Conservation (phyloP, 2,329 filamentous ascomycete genomes). For the Alternaria longipes region DNA sequence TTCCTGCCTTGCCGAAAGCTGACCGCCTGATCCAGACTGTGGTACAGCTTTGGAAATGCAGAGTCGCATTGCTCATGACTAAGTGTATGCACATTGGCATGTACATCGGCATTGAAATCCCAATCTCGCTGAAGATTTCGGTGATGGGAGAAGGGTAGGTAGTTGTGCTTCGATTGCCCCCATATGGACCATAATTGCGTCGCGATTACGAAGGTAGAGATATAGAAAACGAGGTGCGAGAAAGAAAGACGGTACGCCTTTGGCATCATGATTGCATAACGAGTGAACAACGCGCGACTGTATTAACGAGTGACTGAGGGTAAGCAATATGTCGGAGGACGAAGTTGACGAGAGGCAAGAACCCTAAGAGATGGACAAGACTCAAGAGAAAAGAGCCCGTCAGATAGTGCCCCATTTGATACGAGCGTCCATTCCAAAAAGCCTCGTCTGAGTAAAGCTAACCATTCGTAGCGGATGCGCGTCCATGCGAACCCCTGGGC, state of each 20-base stretch:
- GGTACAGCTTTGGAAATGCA: slow-evolving; percentile 45
- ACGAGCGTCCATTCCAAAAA: slow-evolving; percentile 23
- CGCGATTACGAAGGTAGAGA: slow-evolving; percentile 42
- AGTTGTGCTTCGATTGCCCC: slow-evolving; percentile 34
- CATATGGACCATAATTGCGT: slow-evolving; percentile 42
- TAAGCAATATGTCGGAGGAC: slow-evolving; percentile 15
- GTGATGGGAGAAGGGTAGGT: slow-evolving; percentile 18
- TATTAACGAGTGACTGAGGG: slow-evolving; percentile 9
- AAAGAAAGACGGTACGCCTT: slow-evolving; percentile 41
- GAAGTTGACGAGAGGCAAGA: slow-evolving; percentile 22
- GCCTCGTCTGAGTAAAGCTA: slow-evolving; percentile 25
- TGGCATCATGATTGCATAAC: slow-evolving; percentile 46
- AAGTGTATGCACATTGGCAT: slow-evolving; percentile 46
- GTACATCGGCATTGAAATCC: slow-evolving; percentile 41
- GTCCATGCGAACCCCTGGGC: slow-evolving; percentile 26
- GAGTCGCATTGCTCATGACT: slow-evolving; percentile 45
- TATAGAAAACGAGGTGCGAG: slow-evolving; percentile 40
- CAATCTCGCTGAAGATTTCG: slow-evolving; percentile 22
- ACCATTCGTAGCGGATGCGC: slow-evolving; percentile 25
- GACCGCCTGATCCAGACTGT: slow-evolving; percentile 40
- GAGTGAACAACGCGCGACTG: slow-evolving; percentile 23
- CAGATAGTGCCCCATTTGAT: slow-evolving; percentile 19
- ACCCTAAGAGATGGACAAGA: slow-evolving; percentile 30
- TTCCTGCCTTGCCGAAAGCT: slow-evolving; percentile 37
- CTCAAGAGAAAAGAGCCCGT: slow-evolving; percentile 22